Conservation (phyloP, 371 early-diverging fungal species). For the Choanephora cucurbitarum region DNA sequence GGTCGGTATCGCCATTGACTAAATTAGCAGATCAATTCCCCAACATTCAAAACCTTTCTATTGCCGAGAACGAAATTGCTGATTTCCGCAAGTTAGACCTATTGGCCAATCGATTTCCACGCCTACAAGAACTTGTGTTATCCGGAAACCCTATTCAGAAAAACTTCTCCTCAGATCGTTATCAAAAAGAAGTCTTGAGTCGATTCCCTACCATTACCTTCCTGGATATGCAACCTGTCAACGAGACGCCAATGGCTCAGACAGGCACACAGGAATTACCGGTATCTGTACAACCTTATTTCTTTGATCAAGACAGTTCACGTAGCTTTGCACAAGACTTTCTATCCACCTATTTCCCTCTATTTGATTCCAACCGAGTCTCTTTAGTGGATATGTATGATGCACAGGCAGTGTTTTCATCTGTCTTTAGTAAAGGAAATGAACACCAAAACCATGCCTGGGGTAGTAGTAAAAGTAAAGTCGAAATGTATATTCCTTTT, state of each 20-base stretch:
- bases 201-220: conserved; percentile 24
- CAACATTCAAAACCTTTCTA: conserved; percentile 55
- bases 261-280: conserved; percentile 10
- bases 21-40: conserved; percentile 51
- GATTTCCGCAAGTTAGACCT: conserved; percentile 52
- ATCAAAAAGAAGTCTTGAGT: conserved; percentile 14
- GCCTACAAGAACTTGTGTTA: conserved; percentile 54
- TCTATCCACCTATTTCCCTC: conserved; percentile 43
- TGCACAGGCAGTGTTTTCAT: conserved; percentile 35
- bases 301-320: conserved; percentile 43
- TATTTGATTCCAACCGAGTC: conserved; percentile 43
- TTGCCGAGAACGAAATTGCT: conserved; percentile 57
- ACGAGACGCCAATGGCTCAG: conserved; percentile 22
- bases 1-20: conserved; percentile 42
- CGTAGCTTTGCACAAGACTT: conserved; percentile 37
- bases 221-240: conserved; percentile 19
- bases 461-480: conserved; percentile 39
- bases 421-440: conserved; percentile 27
- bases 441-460: conserved; percentile 31
- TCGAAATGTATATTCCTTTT: background rate
- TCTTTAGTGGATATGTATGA: conserved; percentile 42
- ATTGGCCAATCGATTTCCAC: conserved; percentile 36
- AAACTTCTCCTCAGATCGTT: conserved; percentile 21
- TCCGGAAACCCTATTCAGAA: conserved; percentile 57
- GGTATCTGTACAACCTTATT: conserved; percentile 22